A percentile compares a stretch with the other conserved stretches of the same genome.
Evolutionary conservation across 2,329 filamentous ascomycete species (phyloP).

Genomic region (Trichoderma citrinoviride): DNA sequence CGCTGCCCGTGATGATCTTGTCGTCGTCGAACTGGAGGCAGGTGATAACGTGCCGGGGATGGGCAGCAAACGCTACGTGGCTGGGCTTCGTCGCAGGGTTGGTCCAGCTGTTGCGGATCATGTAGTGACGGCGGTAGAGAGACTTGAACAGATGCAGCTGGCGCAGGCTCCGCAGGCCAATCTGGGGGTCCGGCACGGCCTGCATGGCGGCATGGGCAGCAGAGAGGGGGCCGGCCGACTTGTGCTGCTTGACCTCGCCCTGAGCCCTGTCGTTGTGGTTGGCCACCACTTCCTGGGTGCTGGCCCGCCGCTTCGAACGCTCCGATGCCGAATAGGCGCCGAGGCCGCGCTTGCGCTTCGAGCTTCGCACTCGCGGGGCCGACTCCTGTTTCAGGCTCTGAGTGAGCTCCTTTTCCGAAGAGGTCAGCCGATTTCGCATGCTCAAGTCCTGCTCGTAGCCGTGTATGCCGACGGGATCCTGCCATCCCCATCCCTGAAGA

Average conservation of each 20-base stretch:
- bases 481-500: slow-evolving; percentile 94
- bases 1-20: slow-evolving; percentile 96
- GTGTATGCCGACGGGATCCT: slow-evolving; percentile 72
- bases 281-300: slow-evolving; percentile 45
- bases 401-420: slow-evolving; percentile 52
- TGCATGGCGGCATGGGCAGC: slow-evolving; percentile 80
- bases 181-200: slow-evolving; percentile 75
- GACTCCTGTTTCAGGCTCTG: slow-evolving; percentile 43
- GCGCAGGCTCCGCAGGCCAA: slow-evolving; percentile 75
- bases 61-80: slow-evolving; percentile 94
- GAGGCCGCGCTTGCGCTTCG: slow-evolving; percentile 56
- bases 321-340: slow-evolving; percentile 46
- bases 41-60: slow-evolving; percentile 94
- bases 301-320: slow-evolving; percentile 53
- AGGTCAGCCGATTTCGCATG: slow-evolving; percentile 50
- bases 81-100: slow-evolving; percentile 77
- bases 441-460: slow-evolving; percentile 82
- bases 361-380: slow-evolving; percentile 45
- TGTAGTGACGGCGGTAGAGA: slow-evolving; percentile 86
- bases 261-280: slow-evolving; percentile 43
- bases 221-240: slow-evolving; percentile 79
- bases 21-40: slow-evolving; percentile 97
- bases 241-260: slow-evolving; percentile 47
- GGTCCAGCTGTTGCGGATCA: slow-evolving; percentile 92
- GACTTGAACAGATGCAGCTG: slow-evolving; percentile 94